Base-by-base conservation (phyloP, 176 grass and related monocot species). In the Avena insularis region DNA sequence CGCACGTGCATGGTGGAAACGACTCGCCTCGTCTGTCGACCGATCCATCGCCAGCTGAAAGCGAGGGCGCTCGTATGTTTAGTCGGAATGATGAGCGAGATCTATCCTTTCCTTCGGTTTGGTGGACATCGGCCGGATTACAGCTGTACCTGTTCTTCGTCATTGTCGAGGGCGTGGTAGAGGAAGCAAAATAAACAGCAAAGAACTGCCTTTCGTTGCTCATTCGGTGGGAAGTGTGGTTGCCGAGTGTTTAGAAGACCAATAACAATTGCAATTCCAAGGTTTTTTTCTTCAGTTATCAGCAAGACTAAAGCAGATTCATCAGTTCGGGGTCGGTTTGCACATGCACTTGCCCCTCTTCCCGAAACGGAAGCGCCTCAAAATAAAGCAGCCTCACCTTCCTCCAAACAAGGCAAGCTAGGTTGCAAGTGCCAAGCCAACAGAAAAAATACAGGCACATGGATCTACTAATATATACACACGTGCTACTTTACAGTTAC, bases 311-410 rank as follows among this genome's bases (percentile, higher is more conserved):
- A 54, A 55, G 11, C 6, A 6, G 51, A 45, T 59, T 36, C 17
- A 51, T 64, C 27, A 75, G 40, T 45, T 75, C 17, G 46, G 56
- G 50, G 53, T 3, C 20, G 12, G 46, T 14, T 65, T 20, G 12
- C 36, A 50, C 71, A 16, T 84, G 74, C 27, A 63, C 47, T 38
- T 77, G 67, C 59, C 57, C 20, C 40, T 43, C 40, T 43, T 75
- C 68, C 82, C 33, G 68, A 85, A 85, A 85, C 7, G 76, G 87
- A 80, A 85, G 35, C 76, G 1, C 56, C 67, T 57, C 82, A 1
- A 21, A 43, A 53, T 78, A 89, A 89, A 89, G 82, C 82, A 75
- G 31, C 1, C 67, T 6, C 14, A 46, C 21, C 61, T 36, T 74
- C 71, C 73, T 66, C 67, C 58, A 66, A 80, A 67, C 58, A 4